Conservation (phyloP, 495 filamentous ascomycete species). For the Apodospora peruviana region DNA sequence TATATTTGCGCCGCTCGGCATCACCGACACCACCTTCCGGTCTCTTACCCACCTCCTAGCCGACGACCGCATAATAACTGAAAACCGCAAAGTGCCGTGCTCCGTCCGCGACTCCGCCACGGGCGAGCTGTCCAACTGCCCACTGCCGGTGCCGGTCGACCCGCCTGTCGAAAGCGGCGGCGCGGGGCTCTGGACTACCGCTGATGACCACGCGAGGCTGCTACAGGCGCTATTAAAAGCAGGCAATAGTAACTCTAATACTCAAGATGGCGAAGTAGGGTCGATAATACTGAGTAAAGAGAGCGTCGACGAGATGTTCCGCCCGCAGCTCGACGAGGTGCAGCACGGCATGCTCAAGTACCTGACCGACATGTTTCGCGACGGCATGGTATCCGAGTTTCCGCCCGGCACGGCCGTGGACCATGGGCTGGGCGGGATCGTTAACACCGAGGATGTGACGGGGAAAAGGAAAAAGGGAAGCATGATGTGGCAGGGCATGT, state of each 20-base stretch:
- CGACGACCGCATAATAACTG: too few species aligned
- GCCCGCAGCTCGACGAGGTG: constrained; percentile 37
- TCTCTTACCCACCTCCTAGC: not conserved
- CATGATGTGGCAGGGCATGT: constrained; percentile 29
- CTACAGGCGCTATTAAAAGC: constrained; percentile 39
- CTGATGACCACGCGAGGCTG: constrained; percentile 45
- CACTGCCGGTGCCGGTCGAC: constrained; percentile 5
- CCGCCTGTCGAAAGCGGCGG: constrained; percentile 39
- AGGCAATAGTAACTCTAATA: not conserved
- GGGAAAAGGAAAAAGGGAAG: constrained; percentile 29
- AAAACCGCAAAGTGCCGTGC: not conserved
- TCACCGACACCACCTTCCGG: constrained; percentile 17
- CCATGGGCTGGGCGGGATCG: constrained; percentile 20
- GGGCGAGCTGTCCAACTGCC: constrained; percentile 1
- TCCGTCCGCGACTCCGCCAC: constrained; percentile 1
- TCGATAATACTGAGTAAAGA: constrained; percentile 13
- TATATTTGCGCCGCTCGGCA: constrained; percentile 18
- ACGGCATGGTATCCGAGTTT: constrained; percentile 16
- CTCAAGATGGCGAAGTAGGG: not conserved
- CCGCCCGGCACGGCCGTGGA: constrained; percentile 10
- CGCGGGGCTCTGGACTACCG: constrained; percentile 43
- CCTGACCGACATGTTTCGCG: constrained; percentile 2
- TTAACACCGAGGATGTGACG: constrained; percentile 24
- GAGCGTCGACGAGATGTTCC: constrained; percentile 48
- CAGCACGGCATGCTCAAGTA: constrained; percentile 13